Evolutionary conservation across 2,329 filamentous ascomycete genomes (phyloP).

Genomic region (Fulvia fulva): DNA sequence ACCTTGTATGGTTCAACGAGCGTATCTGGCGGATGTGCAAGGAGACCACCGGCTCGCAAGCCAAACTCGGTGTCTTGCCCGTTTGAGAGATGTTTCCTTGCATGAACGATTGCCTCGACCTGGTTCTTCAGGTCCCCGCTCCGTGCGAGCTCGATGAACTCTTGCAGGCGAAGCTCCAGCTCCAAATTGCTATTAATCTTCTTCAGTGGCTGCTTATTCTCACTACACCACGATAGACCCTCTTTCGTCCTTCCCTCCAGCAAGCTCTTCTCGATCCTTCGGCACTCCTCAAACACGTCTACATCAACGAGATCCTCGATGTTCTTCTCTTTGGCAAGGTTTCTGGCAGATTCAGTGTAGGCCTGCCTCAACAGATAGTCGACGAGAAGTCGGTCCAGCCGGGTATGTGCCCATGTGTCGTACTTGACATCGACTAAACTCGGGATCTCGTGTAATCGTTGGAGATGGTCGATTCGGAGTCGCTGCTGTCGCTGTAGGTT

Average conservation of each 20-base stretch:
- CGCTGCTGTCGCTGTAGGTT: slow-evolving; percentile 70
- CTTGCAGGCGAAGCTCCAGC: slow-evolving; percentile 87
- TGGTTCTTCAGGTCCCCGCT: slow-evolving; percentile 60
- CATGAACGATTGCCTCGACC: slow-evolving; percentile 74
- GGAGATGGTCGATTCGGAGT: slow-evolving; percentile 74
- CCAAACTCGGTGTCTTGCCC: slow-evolving; percentile 65
- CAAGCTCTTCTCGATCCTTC: slow-evolving; percentile 70
- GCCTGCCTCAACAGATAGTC: slow-evolving; percentile 86
- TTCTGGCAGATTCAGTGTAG: slow-evolving; percentile 71
- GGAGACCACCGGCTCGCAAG: slow-evolving; percentile 72
- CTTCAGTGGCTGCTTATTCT: slow-evolving; percentile 88
- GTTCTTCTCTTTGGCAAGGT: slow-evolving; percentile 68
- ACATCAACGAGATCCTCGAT: slow-evolving; percentile 84
- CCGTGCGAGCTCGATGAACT: slow-evolving; percentile 88
- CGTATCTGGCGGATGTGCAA: slow-evolving; percentile 67
- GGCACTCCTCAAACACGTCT: slow-evolving; percentile 79
- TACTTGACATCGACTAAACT: slow-evolving; percentile 89
- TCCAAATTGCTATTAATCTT: slow-evolving; percentile 87
- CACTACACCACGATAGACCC: slow-evolving; percentile 82
- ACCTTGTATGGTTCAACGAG: slow-evolving; percentile 59
- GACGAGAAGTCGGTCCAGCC: slow-evolving; percentile 81
- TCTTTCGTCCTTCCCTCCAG: slow-evolving; percentile 65
- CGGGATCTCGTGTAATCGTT: slow-evolving; percentile 73
- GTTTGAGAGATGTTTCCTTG: slow-evolving; percentile 72
- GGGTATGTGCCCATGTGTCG: slow-evolving; percentile 78